phyloP scores from a whole-genome alignment of 1,284 basidiomycete species.

The Irpex sp. region DNA sequence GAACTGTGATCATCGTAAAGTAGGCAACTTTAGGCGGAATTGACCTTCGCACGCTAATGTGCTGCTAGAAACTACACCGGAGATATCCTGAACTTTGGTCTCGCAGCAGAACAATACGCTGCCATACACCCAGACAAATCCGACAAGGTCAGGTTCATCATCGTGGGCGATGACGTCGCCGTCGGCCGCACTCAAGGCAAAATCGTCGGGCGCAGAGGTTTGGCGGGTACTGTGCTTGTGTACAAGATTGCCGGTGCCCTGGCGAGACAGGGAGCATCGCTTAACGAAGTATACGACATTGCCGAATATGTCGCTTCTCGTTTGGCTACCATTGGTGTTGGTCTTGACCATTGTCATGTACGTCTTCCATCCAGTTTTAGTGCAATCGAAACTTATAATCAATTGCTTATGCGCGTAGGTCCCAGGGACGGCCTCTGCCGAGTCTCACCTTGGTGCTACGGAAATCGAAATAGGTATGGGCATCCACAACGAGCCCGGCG shows the following conservation, averaged over 20 bases:
- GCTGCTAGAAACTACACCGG: conserved; percentile 73
- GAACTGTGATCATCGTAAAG: conserved; percentile 84
- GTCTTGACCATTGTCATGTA: conserved; percentile 91
- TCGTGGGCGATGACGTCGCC: conserved; percentile 90
- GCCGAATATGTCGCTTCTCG: conserved; percentile 65
- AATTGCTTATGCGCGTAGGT: conserved; percentile 40
- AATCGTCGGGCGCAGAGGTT: conserved; percentile 80
- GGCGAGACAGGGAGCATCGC: conserved; percentile 61
- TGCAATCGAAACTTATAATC: neutral
- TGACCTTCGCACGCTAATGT: conserved; percentile 7
- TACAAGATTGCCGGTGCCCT: conserved; percentile 90
- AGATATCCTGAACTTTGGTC: conserved; percentile 89
- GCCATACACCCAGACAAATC: conserved; percentile 65
- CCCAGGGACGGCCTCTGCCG: conserved; percentile 66
- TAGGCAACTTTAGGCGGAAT: conserved; percentile 25
- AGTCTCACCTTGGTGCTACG: conserved; percentile 51
- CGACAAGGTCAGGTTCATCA: conserved; percentile 69
- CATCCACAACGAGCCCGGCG: conserved; percentile 91
- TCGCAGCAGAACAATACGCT: conserved; percentile 83
- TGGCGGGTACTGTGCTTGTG: conserved; percentile 85
- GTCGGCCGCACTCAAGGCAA: conserved; percentile 77
- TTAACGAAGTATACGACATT: conserved; percentile 68
- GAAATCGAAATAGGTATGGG: conserved; percentile 88
- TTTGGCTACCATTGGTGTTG: conserved; percentile 82
- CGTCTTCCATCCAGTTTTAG: conserved; percentile 12